Evolutionary conservation across 2,329 filamentous ascomycete species (phyloP), one percentile per base, ranked within the genome.

Genomic region (Davidsoniella neocaledoniae): DNA sequence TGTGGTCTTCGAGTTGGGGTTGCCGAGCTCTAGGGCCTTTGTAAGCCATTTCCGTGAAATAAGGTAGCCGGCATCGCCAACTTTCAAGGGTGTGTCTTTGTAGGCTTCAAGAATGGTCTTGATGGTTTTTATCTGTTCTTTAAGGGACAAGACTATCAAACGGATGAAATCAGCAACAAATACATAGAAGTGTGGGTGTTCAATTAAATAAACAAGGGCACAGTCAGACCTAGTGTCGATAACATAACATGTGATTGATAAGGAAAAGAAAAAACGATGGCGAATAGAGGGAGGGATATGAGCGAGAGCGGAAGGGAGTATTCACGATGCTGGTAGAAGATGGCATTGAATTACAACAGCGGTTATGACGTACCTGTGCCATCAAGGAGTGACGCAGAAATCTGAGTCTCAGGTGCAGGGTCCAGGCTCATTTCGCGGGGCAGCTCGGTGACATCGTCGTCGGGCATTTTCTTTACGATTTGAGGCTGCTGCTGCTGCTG

Each of bases 31-130:
- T 53, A 81, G 68, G 2, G 91, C 85, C 53, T 77, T 76, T 51
- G 74, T 71, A 33, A 95, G 71, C 91, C 91, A 96, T 53, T 72
- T 71, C 46, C 73, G 75, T 1, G 88, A 93, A 4, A 96, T 76
- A 17, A 94, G 65, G 58, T 81, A 94, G 12, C 81, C 84, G 49
- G 77, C 73, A 52, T 84, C 76, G n/a, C 81, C 81, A 54, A 88
- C 83, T 52, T 76, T 65, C n/a, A 79, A 62, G 6, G 74, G 70
- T 0, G 62, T 61, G 43, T 72, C 68, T n/a, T 65, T 63, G 44
- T 71, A 71, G 9, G 73, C 70, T 54, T 72, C 65, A 23, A 75
- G 62, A 23, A 88, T 65, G 29, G 71, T 70, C 57, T 76, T 73
- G 46, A 95, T 85, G 37, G 77, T 77, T 51, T 73, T 74, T 52